These are phyloP conservation scores for Penicillium hordei DNA, from an alignment of 2,329 filamentous ascomycete species.

Conservation along the genomic window DNA sequence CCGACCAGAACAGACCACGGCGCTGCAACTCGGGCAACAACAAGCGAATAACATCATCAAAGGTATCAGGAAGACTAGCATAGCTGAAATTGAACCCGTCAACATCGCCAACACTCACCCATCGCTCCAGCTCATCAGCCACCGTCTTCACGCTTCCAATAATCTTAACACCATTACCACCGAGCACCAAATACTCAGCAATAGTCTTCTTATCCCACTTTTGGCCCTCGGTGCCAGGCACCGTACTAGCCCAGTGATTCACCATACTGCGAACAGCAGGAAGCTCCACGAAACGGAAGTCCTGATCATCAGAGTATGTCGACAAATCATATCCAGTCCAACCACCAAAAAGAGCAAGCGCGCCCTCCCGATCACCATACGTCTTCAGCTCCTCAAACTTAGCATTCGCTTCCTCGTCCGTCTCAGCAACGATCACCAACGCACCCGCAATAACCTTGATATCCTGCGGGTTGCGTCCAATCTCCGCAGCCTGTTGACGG, in stretches of 20 bases:
- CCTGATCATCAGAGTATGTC: slow-evolving; percentile 45
- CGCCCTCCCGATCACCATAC: slow-evolving; percentile 49
- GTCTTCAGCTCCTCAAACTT: slow-evolving; percentile 45
- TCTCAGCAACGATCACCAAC: slow-evolving; percentile 46
- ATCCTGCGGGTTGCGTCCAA: slow-evolving; percentile 41
- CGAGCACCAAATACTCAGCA: slow-evolving; percentile 36
- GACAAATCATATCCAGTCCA: slow-evolving; percentile 50
- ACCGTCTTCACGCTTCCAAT: slow-evolving; percentile 40
- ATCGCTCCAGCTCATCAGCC: slow-evolving; percentile 40
- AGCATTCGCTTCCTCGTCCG: slow-evolving; percentile 45
- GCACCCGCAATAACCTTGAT: slow-evolving; percentile 50
- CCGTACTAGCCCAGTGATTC: slow-evolving; percentile 46
- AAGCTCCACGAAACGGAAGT: slow-evolving; percentile 46
- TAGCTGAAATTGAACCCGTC: slow-evolving; percentile 41
- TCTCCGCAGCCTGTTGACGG: slow-evolving; percentile 37
- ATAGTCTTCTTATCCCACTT: slow-evolving; percentile 43
- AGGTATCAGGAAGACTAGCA: slow-evolving; percentile 37
- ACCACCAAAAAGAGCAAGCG: slow-evolving; percentile 48
- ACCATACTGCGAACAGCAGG: slow-evolving; percentile 48
- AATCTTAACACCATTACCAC: slow-evolving; percentile 38
- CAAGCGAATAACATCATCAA: slow-evolving; percentile 37
- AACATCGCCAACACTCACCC: slow-evolving; percentile 36
- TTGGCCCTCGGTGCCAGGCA: slow-evolving; percentile 41
- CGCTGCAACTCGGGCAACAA: slow-evolving; percentile 36
- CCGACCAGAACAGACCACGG: slow-evolving; percentile 41